A percentile compares a stretch with the other conserved stretches of the same genome.
Conservation (phyloP, 1,139 yeast genomes). For the Yamadazyma mexicana region DNA sequence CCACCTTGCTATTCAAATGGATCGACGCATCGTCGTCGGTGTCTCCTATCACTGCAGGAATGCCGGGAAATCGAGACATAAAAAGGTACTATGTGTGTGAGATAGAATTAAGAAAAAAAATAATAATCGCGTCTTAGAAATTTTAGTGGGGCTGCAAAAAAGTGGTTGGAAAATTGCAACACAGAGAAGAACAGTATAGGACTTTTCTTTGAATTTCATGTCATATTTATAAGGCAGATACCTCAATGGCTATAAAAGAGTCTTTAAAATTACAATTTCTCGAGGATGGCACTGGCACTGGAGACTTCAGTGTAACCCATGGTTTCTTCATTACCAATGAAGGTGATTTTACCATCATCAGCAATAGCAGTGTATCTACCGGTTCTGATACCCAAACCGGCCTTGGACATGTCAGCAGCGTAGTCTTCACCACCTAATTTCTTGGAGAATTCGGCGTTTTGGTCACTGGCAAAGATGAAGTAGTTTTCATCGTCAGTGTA, state of each 20-base stretch:
- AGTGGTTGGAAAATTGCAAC: too few species aligned
- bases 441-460: constrained; percentile 52
- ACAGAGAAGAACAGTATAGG: neutral
- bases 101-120: neutral
- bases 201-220: too few species aligned
- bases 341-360: constrained; percentile 59
- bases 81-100: neutral
- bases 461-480: constrained; percentile 73
- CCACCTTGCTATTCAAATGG: constrained; percentile 38
- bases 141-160: neutral
- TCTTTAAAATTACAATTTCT: constrained; percentile 20
- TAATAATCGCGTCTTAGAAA: neutral
- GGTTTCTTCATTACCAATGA: constrained; percentile 64
- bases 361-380: constrained; percentile 72
- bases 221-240: too few species aligned
- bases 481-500: constrained; percentile 45
- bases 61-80: constrained; percentile 35
- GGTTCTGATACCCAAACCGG: constrained; percentile 67
- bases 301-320: constrained; percentile 59
- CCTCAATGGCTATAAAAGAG: too few species aligned
- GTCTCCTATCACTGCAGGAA: constrained; percentile 40
- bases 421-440: constrained; percentile 63
- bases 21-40: constrained; percentile 48
- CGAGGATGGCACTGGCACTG: constrained; percentile 56
- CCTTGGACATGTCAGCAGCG: constrained; percentile 46